Conservation (phyloP, 441 rosid species). For the Hypseocharis bilobata region DNA sequence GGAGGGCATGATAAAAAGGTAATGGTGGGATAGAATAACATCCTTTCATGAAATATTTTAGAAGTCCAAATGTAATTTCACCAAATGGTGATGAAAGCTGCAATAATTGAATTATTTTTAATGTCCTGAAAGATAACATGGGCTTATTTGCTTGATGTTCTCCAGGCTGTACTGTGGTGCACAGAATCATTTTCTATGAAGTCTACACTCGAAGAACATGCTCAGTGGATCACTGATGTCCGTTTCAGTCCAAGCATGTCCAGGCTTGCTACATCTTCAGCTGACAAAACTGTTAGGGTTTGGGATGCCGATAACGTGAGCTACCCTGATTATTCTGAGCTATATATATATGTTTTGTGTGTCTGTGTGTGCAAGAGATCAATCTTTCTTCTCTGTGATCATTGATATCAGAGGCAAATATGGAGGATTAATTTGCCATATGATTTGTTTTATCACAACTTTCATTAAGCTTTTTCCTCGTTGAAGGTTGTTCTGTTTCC, state of each 20-base stretch:
- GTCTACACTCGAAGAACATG: constrained; percentile 71
- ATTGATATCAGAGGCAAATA: background rate
- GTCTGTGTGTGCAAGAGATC: background rate
- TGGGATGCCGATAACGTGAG: constrained; percentile 91
- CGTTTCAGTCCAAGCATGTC: constrained; percentile 85
- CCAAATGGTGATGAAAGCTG: background rate
- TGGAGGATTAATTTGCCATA: background rate
- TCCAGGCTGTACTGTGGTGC: constrained; percentile 76
- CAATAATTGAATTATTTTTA: background rate
- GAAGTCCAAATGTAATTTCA: background rate
- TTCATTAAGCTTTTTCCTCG: too few species aligned
- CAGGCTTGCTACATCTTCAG: constrained; percentile 85
- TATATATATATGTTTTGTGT: background rate
- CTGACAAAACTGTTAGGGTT: constrained; percentile 82
- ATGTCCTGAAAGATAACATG: background rate
- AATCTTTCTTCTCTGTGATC: background rate
- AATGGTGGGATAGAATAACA: constrained; percentile 17
- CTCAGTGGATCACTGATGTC: constrained; percentile 62
- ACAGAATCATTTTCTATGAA: constrained; percentile 52
- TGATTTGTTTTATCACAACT: background rate
- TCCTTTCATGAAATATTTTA: too few species aligned
- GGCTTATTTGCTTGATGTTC: constrained; percentile 14
- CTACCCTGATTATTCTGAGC: constrained; percentile 4
- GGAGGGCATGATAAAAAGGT: constrained; percentile 92
- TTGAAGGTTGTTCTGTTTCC: too few species aligned